Base-by-base conservation (phyloP, 2,329 filamentous ascomycete genomes). In the Paramyrothecium sp. region DNA sequence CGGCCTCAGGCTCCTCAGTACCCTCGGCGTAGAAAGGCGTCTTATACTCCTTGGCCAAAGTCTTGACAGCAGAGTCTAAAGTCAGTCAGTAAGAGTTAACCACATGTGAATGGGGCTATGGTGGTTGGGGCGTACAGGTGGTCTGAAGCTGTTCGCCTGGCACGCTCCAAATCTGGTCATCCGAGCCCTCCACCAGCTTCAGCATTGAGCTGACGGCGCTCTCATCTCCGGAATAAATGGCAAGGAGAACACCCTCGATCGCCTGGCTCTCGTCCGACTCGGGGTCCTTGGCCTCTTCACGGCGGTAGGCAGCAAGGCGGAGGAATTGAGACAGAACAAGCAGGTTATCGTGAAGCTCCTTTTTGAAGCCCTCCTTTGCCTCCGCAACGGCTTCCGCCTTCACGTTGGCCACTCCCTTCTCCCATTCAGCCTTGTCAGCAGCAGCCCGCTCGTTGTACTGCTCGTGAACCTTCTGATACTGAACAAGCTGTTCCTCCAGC, bases 191-290 rank as follows among this genome's bases (percentile, higher is more conserved):
- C 56, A 92, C 89, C 57, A 96, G 80, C 78, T 90, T 92, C 68
- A 91, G 75, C 76, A 92, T 92, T 56, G 89, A 85, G 55, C 84
- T 78, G 22, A 95, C 90, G 53, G 90, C 91, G 63, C 78, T 81
- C 61, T 90, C 84, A 67, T 94, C 90, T 51, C 91, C 91, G 50
- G 86, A 85, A 74, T 96, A 95, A 33, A 95, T 89, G 59, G 89
- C 83, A 51, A 92, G 80, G 57, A 96, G 80, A 34, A 91, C 87
- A 54, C 90, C 90, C 75, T 96, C 91, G 58, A 95, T 87, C 38
- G 90, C 91, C 73, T 87, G 86, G 73, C 88, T 91, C 77, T 94
- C 89, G 57, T 92, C 89, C 5, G 82, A 73, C 46, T 79, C 75
- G 51, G 84, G 81, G 64, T 89, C 83, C 55, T 79, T 83, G 61